phyloP scores from a whole-genome alignment of 1,284 basidiomycete genomes.

The Quambalaria eucalypti region DNA sequence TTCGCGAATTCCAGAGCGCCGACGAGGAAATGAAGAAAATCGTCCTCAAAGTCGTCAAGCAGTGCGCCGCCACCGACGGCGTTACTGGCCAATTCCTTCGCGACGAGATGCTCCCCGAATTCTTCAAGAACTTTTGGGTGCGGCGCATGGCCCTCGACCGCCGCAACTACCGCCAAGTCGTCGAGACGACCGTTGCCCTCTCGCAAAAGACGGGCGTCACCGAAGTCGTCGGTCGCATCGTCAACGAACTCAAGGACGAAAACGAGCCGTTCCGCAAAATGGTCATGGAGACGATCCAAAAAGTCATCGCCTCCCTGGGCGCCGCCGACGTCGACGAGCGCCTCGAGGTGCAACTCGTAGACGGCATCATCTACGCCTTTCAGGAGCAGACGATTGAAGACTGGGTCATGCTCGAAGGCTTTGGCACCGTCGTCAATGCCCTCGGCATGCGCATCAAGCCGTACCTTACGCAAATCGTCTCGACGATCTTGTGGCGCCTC shows the following conservation, averaged over 20 bases:
- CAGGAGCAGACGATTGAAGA: constrained; percentile 99
- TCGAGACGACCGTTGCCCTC: constrained; percentile 95
- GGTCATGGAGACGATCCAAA: constrained; percentile 99
- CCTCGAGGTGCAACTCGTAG: constrained; percentile 83
- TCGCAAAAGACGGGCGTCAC: constrained; percentile 92
- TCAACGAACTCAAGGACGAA: constrained; percentile 79
- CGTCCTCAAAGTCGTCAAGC: constrained; percentile 95
- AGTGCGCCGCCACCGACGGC: constrained; percentile 89
- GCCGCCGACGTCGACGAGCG: constrained; percentile 95
- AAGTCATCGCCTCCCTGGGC: constrained; percentile 82
- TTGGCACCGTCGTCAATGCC: constrained; percentile 91
- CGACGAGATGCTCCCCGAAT: constrained; percentile 96
- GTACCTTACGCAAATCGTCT: constrained; percentile 95
- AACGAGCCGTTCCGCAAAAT: constrained; percentile 93
- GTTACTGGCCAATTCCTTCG: constrained; percentile 52
- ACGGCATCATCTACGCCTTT: constrained; percentile 98
- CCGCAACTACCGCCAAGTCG: constrained; percentile 91
- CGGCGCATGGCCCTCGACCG: constrained; percentile 93
- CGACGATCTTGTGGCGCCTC: constrained; percentile 96
- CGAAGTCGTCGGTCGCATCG: constrained; percentile 87
- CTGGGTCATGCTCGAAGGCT: constrained; percentile 97
- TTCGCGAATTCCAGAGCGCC: constrained; percentile 97
- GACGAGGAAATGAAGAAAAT: constrained; percentile 99
- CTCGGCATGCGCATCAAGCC: constrained; percentile 96
- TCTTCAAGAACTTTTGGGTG: constrained; percentile 95